phyloP scores from a whole-genome alignment of 495 filamentous ascomycete species.

The Melanomma pulvis-pyrius region DNA sequence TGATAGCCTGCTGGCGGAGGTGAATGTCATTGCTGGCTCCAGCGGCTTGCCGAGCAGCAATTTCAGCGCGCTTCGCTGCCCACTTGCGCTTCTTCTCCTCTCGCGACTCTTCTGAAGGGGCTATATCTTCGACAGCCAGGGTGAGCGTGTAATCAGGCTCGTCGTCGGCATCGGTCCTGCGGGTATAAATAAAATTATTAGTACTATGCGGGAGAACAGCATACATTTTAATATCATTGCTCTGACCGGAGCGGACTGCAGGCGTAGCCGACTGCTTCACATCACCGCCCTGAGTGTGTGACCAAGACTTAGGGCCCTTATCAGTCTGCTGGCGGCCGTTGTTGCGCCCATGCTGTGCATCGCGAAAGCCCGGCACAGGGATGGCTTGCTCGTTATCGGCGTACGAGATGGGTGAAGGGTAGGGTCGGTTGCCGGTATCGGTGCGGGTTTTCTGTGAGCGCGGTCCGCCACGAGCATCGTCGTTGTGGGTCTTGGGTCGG shows the following conservation, averaged over 20 bases:
- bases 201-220: not conserved
- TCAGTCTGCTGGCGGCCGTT: not conserved
- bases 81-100: conserved; percentile 82
- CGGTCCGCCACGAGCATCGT: conserved; percentile 53
- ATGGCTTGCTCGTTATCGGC: conserved; percentile 43
- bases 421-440: conserved; percentile 40
- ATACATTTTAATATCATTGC: not conserved
- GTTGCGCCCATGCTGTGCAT: not conserved
- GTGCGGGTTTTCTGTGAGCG: not conserved
- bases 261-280: not conserved
- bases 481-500: conserved; percentile 65
- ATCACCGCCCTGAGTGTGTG: not conserved
- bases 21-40: conserved; percentile 65
- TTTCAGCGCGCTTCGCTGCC: conserved; percentile 76
- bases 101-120: conserved; percentile 56
- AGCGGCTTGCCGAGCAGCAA: conserved; percentile 57
- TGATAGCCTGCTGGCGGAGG: conserved; percentile 75
- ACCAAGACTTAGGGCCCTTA: not conserved
- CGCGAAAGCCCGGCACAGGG: conserved; percentile 5
- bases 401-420: conserved; percentile 40
- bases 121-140: conserved; percentile 2
- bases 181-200: not conserved
- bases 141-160: not conserved
- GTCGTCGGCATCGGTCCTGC: not conserved
- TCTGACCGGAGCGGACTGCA: not conserved